These are phyloP conservation scores for Tardiomyces depauwii DNA, from an alignment of 1,139 yeast species.

Conservation along the genomic window DNA sequence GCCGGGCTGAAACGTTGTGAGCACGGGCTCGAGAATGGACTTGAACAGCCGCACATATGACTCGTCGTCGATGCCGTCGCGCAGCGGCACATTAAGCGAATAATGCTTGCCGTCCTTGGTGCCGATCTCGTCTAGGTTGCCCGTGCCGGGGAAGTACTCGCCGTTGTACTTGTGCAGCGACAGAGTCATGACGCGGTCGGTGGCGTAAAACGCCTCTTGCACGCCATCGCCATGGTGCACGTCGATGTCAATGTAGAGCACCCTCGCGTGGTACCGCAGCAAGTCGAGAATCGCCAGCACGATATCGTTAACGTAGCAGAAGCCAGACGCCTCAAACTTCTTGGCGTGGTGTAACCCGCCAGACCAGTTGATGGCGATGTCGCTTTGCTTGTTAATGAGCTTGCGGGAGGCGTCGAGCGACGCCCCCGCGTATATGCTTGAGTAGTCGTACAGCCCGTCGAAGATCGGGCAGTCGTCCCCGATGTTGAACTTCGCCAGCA, in stretches of 20 bases:
- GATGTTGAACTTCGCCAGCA: slow-evolving; percentile 70
- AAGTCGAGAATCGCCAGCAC: slow-evolving; percentile 78
- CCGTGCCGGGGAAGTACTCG: slow-evolving; percentile 95
- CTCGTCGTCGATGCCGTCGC: slow-evolving; percentile 94
- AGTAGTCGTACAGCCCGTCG: slow-evolving; percentile 87
- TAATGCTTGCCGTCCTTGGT: slow-evolving; percentile 80
- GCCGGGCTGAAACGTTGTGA: slow-evolving; percentile 76
- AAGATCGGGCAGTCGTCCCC: slow-evolving; percentile 98
- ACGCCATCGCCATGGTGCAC: slow-evolving; percentile 98
- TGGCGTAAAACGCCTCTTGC: slow-evolving; percentile 91
- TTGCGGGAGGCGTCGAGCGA: slow-evolving; percentile 87
- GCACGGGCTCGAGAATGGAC: slow-evolving; percentile 78
- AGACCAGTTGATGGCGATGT: slow-evolving; percentile 93
- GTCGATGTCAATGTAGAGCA: slow-evolving; percentile 87
- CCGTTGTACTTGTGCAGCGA: slow-evolving; percentile 94
- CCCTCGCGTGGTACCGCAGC: slow-evolving; percentile 79
- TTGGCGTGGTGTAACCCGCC: slow-evolving; percentile 98
- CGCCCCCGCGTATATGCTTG: slow-evolving; percentile 82
- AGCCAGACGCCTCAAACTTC: slow-evolving; percentile 87
- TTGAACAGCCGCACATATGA: slow-evolving; percentile 69
- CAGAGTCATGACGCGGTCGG: slow-evolving; percentile 92
- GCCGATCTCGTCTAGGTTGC: slow-evolving; percentile 76
- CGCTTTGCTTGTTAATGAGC: slow-evolving; percentile 73
- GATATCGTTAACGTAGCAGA: slow-evolving; percentile 91
- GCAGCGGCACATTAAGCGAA: slow-evolving; percentile 82